Evolutionary conservation across 2,329 filamentous ascomycete genomes (phyloP).

Genomic region (Pleoardoris graminearum): DNA sequence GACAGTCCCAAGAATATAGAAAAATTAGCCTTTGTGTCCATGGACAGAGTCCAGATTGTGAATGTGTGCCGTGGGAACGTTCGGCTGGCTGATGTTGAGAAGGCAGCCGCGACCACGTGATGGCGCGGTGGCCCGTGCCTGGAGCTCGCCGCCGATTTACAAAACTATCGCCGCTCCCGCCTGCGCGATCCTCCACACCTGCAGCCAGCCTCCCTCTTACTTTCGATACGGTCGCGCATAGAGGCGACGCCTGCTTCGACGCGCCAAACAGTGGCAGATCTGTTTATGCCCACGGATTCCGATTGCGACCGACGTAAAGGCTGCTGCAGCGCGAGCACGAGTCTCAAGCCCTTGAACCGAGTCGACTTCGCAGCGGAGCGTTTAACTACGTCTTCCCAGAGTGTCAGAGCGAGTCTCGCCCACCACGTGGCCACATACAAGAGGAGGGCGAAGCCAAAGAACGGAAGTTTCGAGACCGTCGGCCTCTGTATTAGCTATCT

Average conservation of each 20-base stretch:
- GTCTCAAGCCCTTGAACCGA: not conserved
- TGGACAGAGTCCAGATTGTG: too few relatives aligned
- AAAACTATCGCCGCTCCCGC: conserved; percentile 10
- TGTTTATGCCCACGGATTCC: not conserved
- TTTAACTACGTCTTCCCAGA: conserved; percentile 6
- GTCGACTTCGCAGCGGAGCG: conserved; percentile 4
- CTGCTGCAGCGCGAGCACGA: conserved; percentile 1
- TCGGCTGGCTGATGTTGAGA: not conserved
- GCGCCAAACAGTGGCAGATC: not conserved
- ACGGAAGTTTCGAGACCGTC: not conserved
- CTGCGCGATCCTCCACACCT: conserved; percentile 3
- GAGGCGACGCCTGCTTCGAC: not conserved
- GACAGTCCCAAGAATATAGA: too few relatives aligned
- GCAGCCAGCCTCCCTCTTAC: not conserved
- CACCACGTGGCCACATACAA: not conserved
- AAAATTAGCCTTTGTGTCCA: too few relatives aligned
- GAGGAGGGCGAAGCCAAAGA: not conserved
- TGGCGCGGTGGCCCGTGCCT: conserved; percentile 3
- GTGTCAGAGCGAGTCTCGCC: not conserved
- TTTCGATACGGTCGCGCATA: not conserved
- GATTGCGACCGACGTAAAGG: not conserved
- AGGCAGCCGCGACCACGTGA: conserved; percentile 2
- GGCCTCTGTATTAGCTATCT: not conserved
- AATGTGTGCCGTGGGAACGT: too few relatives aligned
- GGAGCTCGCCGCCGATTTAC: conserved; percentile 4